Evolutionary conservation across 2,329 filamentous ascomycete genomes (phyloP), one percentile per base, ranked within the genome.

Genomic region (Colletotrichum higginsianum): DNA sequence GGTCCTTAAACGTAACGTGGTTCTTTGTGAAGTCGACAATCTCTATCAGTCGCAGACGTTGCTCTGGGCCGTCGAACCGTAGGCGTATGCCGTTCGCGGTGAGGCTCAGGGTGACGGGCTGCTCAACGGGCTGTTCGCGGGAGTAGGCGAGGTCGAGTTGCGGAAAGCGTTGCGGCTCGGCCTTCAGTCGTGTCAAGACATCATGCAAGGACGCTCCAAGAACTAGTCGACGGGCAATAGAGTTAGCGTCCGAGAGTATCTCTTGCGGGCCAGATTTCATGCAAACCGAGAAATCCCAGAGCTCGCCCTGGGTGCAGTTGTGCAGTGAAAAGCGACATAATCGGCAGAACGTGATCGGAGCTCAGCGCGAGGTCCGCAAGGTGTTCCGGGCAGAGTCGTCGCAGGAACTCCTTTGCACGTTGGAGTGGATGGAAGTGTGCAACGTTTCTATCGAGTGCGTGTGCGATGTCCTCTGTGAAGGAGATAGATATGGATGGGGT

Each of bases 141-240:
- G 94, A 94, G 82, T 96, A 97, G 55, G 91, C 87, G 44, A 98
- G 85, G 76, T 98, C 92, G 80, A 98, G 91, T 76, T 92, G 92
- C 4, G 94, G 93, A 82, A 96, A 98, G 7, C 88, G 87, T 75
- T 93, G 91, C 12, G 94, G 94, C 80, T 97, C 94, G 64, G 94
- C 92, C 80, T 98, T 98, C 78, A 98, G 87, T 64, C 94, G 92
- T 38, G 93, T 95, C 72, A 98, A 84, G 77, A 97, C 89, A 79
- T 98, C 94, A 83, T 98, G 95, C 46, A 99, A 89, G 2, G 95
- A 98, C 74, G 94, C 93, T 67, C 96, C 96, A 69, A 99, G 91
- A 61, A 92, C 95, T 97, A 69, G 58, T 66, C 58, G 66, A 79
- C 62, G 35, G 73, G 60, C 64, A 72, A 58, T 21, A 66, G 50